Percentiles rank a stretch among this genome's conserved stretches.
phyloP scores from a whole-genome alignment of 495 filamentous ascomycete genomes.

The Trichoderma erinaceum region DNA sequence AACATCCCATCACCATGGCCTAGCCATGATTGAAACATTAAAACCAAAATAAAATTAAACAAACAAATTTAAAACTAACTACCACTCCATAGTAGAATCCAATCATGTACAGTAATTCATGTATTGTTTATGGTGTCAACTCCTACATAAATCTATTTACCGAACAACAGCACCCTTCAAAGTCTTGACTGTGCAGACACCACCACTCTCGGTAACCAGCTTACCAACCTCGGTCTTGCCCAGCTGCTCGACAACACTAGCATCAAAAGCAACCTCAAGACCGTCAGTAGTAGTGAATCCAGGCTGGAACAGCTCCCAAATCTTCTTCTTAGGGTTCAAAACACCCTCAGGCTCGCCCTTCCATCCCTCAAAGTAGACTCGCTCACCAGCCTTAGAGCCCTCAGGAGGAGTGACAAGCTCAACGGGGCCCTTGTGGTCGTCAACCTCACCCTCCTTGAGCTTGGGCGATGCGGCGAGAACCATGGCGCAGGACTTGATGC shows the following conservation, averaged over 20 bases:
- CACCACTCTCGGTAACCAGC: conserved; percentile 63
- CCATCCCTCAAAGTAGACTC: conserved; percentile 92
- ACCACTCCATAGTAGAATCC: not conserved
- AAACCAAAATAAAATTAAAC: not conserved
- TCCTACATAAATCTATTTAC: conserved; percentile 30
- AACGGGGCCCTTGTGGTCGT: conserved; percentile 82
- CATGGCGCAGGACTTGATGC: conserved; percentile 93
- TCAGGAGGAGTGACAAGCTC: conserved; percentile 84
- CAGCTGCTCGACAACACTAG: conserved; percentile 40
- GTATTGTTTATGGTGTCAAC: conserved; percentile 19
- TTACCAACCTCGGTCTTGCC: conserved; percentile 60
- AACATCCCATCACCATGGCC: not conserved
- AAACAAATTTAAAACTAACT: not conserved
- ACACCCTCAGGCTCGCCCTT: conserved; percentile 83
- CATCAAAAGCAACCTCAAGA: conserved; percentile 66
- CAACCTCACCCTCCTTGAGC: conserved; percentile 67
- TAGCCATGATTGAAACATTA: not conserved
- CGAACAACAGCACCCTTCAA: conserved; percentile 67
- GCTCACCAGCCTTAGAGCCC: conserved; percentile 73
- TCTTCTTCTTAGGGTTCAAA: conserved; percentile 98
- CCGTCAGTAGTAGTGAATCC: conserved; percentile 81
- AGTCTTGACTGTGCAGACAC: conserved; percentile 65
- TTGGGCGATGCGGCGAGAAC: conserved; percentile 88
- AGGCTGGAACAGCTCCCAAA: conserved; percentile 93
- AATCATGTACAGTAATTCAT: not conserved